A percentile compares a stretch with the other conserved stretches of the same genome.
Conservation (phyloP, 2,329 filamentous ascomycete species). For the Colletotrichum orchidophilum region DNA sequence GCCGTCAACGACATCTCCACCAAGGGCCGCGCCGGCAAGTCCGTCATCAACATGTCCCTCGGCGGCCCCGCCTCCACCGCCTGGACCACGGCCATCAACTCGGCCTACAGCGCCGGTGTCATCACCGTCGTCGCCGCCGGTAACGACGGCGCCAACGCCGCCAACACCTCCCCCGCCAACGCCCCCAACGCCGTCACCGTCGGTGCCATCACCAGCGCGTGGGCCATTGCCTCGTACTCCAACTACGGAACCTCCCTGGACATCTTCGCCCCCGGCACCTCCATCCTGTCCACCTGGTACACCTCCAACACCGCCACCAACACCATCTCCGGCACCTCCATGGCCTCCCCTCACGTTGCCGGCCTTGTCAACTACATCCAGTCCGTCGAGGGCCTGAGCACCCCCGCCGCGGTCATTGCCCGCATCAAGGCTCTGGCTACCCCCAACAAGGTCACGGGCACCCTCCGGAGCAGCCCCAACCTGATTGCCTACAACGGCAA, state of each 20-base stretch:
- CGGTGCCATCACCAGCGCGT: slow-evolving; percentile 54
- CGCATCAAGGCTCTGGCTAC: slow-evolving; percentile 54
- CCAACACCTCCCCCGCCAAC: slow-evolving; percentile 57
- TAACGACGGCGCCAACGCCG: slow-evolving; percentile 51
- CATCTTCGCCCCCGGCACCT: slow-evolving; percentile 60
- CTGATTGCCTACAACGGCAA: slow-evolving; percentile 58
- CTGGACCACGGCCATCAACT: slow-evolving; percentile 60
- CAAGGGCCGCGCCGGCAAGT: slow-evolving; percentile 48
- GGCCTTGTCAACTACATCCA: slow-evolving; percentile 69
- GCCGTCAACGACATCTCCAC: slow-evolving; percentile 55
- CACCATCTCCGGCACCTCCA: slow-evolving; percentile 67
- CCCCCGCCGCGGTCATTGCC: slow-evolving; percentile 51
- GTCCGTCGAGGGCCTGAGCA: slow-evolving; percentile 49
- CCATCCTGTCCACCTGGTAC: slow-evolving; percentile 58
- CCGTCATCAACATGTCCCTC: slow-evolving; percentile 66
- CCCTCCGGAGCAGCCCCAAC: slow-evolving; percentile 51
- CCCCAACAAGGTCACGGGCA: slow-evolving; percentile 47
- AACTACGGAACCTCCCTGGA: slow-evolving; percentile 61
- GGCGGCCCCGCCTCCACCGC: slow-evolving; percentile 52
- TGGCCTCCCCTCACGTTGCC: slow-evolving; percentile 69
- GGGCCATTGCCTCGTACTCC: slow-evolving; percentile 54
- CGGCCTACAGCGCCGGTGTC: slow-evolving; percentile 57
- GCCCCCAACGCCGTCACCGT: slow-evolving; percentile 61
- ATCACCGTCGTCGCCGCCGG: slow-evolving; percentile 65
- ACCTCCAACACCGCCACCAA: slow-evolving; percentile 50